Conservation (phyloP, 2,329 filamentous ascomycete species). For the Myotisia sp. region DNA sequence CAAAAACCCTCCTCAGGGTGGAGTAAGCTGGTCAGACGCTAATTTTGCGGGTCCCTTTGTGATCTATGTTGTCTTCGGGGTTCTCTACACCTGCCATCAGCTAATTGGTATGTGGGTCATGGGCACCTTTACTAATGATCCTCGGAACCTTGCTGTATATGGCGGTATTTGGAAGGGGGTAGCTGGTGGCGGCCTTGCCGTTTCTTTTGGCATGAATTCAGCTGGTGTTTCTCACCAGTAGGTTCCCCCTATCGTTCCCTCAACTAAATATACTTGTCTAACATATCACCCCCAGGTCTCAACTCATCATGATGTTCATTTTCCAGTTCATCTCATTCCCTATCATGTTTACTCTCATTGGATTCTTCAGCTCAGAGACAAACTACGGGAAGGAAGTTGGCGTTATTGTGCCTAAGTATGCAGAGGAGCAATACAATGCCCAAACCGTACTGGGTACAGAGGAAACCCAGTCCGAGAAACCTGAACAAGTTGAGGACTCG, state of each 20-base stretch:
- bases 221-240: background rate
- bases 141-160: constrained; percentile 71
- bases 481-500: no score
- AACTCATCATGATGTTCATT: background rate
- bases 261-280: background rate
- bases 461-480: background rate
- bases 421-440: background rate
- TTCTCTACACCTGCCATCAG: constrained; percentile 62
- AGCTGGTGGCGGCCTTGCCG: constrained; percentile 61
- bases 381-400: background rate
- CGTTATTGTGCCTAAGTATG: background rate
- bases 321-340: background rate
- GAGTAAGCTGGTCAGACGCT: constrained; percentile 11
- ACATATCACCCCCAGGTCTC: no score
- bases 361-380: background rate
- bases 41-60: constrained; percentile 14
- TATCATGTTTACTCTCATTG: background rate
- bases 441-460: background rate
- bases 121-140: constrained; percentile 74
- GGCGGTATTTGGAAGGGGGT: constrained; percentile 73
- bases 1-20: constrained; percentile 1
- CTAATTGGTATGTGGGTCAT: constrained; percentile 70
- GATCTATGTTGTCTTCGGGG: constrained; percentile 52
- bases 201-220: constrained; percentile 22
- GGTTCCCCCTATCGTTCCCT: background rate